phyloP scores from a whole-genome alignment of 2,329 filamentous ascomycete species.

The Penicillium sp. region DNA sequence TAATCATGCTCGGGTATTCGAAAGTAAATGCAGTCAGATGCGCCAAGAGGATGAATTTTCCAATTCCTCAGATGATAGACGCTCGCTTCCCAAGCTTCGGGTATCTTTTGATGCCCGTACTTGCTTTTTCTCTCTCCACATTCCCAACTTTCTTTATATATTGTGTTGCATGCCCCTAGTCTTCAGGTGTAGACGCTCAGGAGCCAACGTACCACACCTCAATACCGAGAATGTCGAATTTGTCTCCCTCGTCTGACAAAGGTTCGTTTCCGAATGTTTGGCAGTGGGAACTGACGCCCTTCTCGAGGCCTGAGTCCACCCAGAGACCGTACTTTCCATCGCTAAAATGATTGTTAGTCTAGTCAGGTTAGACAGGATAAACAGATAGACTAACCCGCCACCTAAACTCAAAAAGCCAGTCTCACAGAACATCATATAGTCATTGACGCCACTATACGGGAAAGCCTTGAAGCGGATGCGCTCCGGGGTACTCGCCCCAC shows the following conservation, averaged over 20 bases:
- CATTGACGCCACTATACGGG: constrained; percentile 91
- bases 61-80: neutral
- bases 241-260: constrained; percentile 85
- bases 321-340: constrained; percentile 92
- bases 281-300: constrained; percentile 78
- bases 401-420: constrained; percentile 80
- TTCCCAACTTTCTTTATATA: neutral
- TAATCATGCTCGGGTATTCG: constrained; percentile 15
- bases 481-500: constrained; percentile 61
- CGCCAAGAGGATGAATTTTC: constrained; percentile 1
- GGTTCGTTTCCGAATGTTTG: constrained; percentile 94
- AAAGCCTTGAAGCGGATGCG: constrained; percentile 94
- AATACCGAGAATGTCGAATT: constrained; percentile 86
- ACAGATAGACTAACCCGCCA: constrained; percentile 57
- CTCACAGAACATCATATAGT: constrained; percentile 95
- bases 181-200: constrained; percentile 14
- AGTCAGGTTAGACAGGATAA: neutral
- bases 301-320: constrained; percentile 82
- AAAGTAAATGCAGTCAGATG: constrained; percentile 11
- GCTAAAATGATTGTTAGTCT: constrained; percentile 18
- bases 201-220: constrained; percentile 88
- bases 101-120: neutral
- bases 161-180: neutral
- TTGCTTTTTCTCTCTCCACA: neutral
- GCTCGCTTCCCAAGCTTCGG: neutral